Conservation (phyloP, 2,329 filamentous ascomycete genomes). For the Colletotrichum aenigma region DNA sequence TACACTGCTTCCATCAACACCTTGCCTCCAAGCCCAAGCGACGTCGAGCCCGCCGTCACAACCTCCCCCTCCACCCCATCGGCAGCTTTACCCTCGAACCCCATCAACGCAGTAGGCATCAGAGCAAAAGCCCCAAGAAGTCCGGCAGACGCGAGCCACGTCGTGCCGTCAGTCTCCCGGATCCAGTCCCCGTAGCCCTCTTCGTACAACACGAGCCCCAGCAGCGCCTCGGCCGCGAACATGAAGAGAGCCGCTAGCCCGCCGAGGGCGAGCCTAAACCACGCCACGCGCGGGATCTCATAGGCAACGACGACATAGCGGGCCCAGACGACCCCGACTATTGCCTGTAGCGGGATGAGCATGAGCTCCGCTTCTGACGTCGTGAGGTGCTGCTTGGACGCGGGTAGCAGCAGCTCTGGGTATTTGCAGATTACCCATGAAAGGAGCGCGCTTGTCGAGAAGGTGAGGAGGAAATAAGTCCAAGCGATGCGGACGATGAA, state of each 20-base stretch:
- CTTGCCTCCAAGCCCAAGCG: background rate
- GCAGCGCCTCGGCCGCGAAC: background rate
- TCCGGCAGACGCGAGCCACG: background rate
- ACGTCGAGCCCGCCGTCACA: background rate
- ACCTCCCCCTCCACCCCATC: background rate
- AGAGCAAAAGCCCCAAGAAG: background rate
- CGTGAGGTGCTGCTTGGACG: background rate
- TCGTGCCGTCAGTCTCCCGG: background rate
- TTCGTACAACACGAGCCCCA: background rate
- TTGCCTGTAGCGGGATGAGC: background rate
- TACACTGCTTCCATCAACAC: background rate
- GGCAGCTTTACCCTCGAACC: background rate
- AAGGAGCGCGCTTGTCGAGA: constrained; percentile 25
- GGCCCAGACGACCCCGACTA: background rate
- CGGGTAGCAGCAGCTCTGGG: background rate
- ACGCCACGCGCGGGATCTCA: constrained; percentile 12
- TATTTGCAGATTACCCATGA: background rate
- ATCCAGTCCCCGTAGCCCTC: background rate
- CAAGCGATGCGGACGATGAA: constrained; percentile 36
- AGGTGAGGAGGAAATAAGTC: constrained; percentile 32
- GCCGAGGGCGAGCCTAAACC: constrained; percentile 14
- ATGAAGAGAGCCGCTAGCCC: background rate
- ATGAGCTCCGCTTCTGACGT: background rate
- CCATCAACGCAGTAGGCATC: constrained; percentile 10
- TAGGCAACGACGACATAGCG: background rate